Percentiles rank a stretch among this genome's conserved stretches.
These are phyloP conservation scores for Macrolepiota albuminosa DNA, from an alignment of 768 basidiomycete species.

Conservation along the genomic window DNA sequence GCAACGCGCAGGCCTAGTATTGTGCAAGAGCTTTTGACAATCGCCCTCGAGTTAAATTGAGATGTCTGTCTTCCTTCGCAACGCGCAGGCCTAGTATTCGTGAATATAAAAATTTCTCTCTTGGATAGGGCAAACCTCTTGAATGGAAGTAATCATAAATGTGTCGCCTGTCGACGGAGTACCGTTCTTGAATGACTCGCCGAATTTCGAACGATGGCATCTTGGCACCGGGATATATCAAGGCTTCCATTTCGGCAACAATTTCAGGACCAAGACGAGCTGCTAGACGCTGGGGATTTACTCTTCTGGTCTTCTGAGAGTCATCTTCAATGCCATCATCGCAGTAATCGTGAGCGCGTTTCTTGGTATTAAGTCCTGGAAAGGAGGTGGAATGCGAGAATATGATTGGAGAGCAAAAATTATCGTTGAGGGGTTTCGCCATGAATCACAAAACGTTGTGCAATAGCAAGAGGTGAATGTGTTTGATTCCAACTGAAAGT, in stretches of 20 bases:
- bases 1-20: constrained; percentile 55
- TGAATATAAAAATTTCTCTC: background rate
- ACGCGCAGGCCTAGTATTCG: constrained; percentile 53
- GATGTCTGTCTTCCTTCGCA: constrained; percentile 59
- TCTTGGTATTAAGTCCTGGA: constrained; percentile 1
- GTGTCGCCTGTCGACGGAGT: constrained; percentile 65
- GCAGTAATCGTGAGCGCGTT: constrained; percentile 6
- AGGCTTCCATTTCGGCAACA: constrained; percentile 67
- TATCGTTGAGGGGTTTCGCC: constrained; percentile 27
- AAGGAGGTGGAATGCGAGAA: constrained; percentile 5
- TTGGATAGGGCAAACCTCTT: constrained; percentile 30
- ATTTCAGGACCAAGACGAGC: constrained; percentile 60
- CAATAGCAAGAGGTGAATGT: background rate
- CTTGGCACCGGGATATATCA: constrained; percentile 65
- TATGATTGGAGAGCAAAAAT: constrained; percentile 11
- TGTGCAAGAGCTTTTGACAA: constrained; percentile 23
- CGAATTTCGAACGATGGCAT: constrained; percentile 74
- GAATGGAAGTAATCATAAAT: constrained; percentile 79
- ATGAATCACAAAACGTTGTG: constrained; percentile 14
- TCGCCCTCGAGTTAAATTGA: constrained; percentile 44
- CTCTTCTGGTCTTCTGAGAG: constrained; percentile 43
- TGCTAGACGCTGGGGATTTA: constrained; percentile 70
- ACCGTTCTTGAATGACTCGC: constrained; percentile 67
- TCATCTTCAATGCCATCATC: constrained; percentile 21
- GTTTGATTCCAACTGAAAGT: constrained; percentile 1